phyloP scores from a whole-genome alignment of 2,329 filamentous ascomycete genomes.

The Cryphonectria carpinicola region DNA sequence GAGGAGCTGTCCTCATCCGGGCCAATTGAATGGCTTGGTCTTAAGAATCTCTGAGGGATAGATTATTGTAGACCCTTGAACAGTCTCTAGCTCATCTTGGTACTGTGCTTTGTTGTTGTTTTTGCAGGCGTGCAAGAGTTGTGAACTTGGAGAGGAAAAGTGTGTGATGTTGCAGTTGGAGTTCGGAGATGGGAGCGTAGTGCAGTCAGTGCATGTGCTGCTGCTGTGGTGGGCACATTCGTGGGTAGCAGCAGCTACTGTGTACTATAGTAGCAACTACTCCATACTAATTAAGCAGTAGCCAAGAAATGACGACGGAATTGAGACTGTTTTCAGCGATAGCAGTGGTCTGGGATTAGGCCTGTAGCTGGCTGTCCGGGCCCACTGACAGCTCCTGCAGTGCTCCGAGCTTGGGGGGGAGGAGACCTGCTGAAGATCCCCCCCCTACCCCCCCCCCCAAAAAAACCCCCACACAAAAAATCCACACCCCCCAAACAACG shows the following conservation, averaged over 20 bases:
- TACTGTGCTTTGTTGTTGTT: not conserved
- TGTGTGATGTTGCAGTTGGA: constrained; percentile 1
- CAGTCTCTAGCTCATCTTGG: constrained; percentile 26
- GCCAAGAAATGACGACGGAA: constrained; percentile 10
- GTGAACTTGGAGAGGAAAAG: not conserved
- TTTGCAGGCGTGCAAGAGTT: constrained; percentile 19
- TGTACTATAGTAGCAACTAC: not conserved
- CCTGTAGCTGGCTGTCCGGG: constrained; percentile 1
- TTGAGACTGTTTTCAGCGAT: not conserved
- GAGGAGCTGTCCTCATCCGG: constrained; percentile 41
- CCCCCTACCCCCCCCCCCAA: not conserved
- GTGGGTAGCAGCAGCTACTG: not conserved
- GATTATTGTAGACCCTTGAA: not conserved
- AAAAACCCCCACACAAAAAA: too few relatives aligned
- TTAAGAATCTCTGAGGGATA: constrained; percentile 10
- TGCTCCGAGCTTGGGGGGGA: not conserved
- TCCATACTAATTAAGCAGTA: not conserved
- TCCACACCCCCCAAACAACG: too few relatives aligned
- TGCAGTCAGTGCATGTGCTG: constrained; percentile 6
- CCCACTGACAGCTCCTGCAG: not conserved
- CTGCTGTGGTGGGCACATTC: not conserved
- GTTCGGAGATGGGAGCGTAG: not conserved
- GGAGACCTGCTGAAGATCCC: not conserved
- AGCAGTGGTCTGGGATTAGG: constrained; percentile 12
- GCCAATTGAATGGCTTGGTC: constrained; percentile 22